A percentile compares a stretch with the other conserved stretches of the same genome.
Evolutionary conservation across 441 rosid genomes (phyloP).

Genomic region (Cnidoscolus chayamansa): DNA sequence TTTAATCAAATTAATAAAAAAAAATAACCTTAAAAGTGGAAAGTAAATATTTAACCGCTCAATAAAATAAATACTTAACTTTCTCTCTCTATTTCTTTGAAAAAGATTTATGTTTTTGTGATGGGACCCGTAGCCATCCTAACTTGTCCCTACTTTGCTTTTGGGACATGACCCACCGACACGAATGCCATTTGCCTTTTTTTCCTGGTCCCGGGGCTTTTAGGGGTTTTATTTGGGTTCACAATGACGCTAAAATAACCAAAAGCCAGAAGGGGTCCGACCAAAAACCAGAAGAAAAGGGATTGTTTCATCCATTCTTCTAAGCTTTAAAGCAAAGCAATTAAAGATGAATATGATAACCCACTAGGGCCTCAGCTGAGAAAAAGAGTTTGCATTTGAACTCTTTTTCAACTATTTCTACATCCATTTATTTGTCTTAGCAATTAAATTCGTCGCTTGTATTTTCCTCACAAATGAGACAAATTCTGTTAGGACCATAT

Average conservation of each 20-base stretch:
- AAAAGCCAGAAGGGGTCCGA: too few species aligned
- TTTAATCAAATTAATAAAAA: too few species aligned
- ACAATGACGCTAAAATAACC: not conserved
- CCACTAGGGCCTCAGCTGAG: not conserved
- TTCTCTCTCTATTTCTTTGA: not conserved
- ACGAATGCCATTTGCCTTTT: not conserved
- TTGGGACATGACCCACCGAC: not conserved
- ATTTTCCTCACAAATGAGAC: not conserved
- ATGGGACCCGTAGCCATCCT: not conserved
- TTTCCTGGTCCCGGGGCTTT: not conserved
- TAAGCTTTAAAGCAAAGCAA: constrained; percentile 18
- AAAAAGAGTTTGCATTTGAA: not conserved
- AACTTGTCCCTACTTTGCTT: not conserved
- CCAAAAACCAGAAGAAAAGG: not conserved
- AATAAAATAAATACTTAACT: too few species aligned
- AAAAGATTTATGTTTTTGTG: not conserved
- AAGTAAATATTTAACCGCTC: too few species aligned
- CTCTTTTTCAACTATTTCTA: not conserved
- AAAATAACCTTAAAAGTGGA: too few species aligned
- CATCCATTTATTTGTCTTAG: not conserved
- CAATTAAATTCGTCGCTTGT: not conserved
- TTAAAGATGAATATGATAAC: not conserved
- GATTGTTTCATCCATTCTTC: not conserved
- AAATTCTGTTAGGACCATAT: constrained; percentile 9
- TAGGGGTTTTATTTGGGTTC: not conserved